A percentile compares a stretch with the other conserved stretches of the same genome.
phyloP scores from a whole-genome alignment of 352 stramenopile species.

The Pythium grandisporangium region DNA sequence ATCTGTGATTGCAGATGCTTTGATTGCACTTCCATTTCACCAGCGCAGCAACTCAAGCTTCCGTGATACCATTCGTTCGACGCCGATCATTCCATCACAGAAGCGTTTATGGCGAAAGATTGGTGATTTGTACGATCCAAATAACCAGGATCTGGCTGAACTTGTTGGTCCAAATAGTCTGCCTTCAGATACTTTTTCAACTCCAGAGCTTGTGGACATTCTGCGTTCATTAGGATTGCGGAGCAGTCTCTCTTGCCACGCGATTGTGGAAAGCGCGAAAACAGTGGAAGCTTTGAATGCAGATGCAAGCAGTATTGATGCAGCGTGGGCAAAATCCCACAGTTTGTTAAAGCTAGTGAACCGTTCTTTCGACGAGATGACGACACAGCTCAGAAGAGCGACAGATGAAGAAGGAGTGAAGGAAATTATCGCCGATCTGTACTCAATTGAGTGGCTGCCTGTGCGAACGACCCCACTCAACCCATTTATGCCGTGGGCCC shows the following conservation, averaged over 20 bases:
- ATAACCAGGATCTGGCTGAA: slow-evolving; percentile 44
- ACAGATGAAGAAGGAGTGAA: slow-evolving; percentile 3
- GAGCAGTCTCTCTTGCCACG: slow-evolving; percentile 51
- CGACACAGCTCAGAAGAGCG: slow-evolving; percentile 5
- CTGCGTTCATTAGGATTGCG: slow-evolving; percentile 45
- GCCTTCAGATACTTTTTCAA: slow-evolving; percentile 37
- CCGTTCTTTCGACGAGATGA: slow-evolving; percentile 65
- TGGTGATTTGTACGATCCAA: slow-evolving; percentile 62
- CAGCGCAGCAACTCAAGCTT: slow-evolving; percentile 40
- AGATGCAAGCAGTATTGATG: slow-evolving; percentile 6
- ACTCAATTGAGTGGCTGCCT: slow-evolving; percentile 9
- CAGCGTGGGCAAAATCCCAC: slow-evolving; percentile 28
- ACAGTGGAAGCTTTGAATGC: slow-evolving; percentile 40
- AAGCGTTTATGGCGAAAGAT: slow-evolving; percentile 38
- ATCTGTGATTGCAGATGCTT: slow-evolving; percentile 30
- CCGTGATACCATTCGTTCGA: slow-evolving; percentile 25
- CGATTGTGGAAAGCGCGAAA: slow-evolving; percentile 57
- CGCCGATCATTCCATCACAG: slow-evolving; percentile 41
- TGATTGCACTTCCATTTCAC: slow-evolving; percentile 42
- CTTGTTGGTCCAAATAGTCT: slow-evolving; percentile 62
- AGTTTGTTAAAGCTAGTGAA: slow-evolving; percentile 68
- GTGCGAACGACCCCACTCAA: slow-evolving; percentile 4
- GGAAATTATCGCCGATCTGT: slow-evolving; percentile 1
- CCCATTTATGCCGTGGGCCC: slow-evolving; percentile 49
- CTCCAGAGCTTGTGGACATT: slow-evolving; percentile 32